Base-by-base conservation (phyloP, 2,329 filamentous ascomycete genomes). In the Beauveria medogensis region DNA sequence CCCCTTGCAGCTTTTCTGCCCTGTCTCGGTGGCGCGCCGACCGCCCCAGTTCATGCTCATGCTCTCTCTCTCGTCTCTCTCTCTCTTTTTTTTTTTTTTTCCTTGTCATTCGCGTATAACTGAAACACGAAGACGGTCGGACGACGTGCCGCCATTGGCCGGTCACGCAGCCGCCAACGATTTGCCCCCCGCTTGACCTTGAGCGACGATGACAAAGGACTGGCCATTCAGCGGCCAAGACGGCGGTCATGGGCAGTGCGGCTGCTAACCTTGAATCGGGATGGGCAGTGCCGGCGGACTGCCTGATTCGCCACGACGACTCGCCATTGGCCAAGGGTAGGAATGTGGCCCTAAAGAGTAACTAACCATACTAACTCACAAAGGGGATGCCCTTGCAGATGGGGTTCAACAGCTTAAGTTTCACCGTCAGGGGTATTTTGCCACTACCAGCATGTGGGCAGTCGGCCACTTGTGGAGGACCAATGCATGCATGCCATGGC, bases 351-450 rank as follows among this genome's bases (percentile, higher is more conserved):
- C 46, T 44, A 22, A 22, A 22, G 55, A 22, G 55, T 22, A 37
- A 37, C 34, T 6, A 30, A 24, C 24, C 24, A 24, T 5, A 5
- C 24, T 24, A 24, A 28, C 26, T 30, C 30, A 48, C 30, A 34
- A 34, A 4, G 30, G 46, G n/a, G 20, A 54, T 34, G 51, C 51
- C 51, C 20, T 41, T n/a, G 51, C 51, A 52, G 55, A 59, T 59
- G 55, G 46, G 55, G 55, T 59, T 59, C 46, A 59, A 50, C 55
- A 59, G 22, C 30, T 12, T n/a, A 18, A 40, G 55, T 59, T 59
- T 59, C 55, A 51, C 46, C 26, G 46, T 59, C 55, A 59, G 55
- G 55, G 55, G 55, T 47, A 46, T 53, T 41, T 12, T 52, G n/a
- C 14, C 30, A 58, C 30, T 14, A 14, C 12, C 12, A 34, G 30